Conservation (phyloP, 495 filamentous ascomycete genomes). For the Talaromyces wortmannii region DNA sequence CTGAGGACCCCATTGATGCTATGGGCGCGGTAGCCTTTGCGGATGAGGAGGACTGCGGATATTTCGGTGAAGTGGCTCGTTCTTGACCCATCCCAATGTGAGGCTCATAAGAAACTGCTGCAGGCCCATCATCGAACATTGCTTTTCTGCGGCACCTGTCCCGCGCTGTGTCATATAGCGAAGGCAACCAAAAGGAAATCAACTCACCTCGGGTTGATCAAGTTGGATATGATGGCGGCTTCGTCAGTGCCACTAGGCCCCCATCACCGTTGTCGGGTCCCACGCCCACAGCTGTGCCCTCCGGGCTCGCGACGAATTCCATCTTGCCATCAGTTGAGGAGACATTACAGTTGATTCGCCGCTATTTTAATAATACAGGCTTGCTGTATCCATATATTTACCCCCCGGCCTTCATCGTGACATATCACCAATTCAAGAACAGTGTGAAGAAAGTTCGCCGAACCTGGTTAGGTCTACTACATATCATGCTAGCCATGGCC, state of each 20-base stretch:
- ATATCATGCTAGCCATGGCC: conserved; percentile 70
- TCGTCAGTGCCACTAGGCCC: not conserved
- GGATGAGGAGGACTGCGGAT: conserved; percentile 39
- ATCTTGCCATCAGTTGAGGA: conserved; percentile 15
- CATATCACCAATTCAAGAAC: conserved; percentile 18
- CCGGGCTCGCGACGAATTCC: conserved; percentile 11
- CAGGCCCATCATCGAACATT: conserved; percentile 41
- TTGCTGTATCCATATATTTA: conserved; percentile 34
- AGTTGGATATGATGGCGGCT: not conserved
- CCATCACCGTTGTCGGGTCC: not conserved
- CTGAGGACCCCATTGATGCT: conserved; percentile 30
- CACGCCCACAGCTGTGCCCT: not conserved
- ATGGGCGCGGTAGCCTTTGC: conserved; percentile 36
- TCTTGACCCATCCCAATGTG: not conserved
- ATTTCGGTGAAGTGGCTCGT: conserved; percentile 27
- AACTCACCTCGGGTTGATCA: not conserved
- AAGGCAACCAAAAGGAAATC: not conserved
- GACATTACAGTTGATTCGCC: conserved; percentile 15
- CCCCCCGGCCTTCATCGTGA: conserved; percentile 24
- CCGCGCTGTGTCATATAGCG: conserved; percentile 10
- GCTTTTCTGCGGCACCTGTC: conserved; percentile 33
- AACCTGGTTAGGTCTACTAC: conserved; percentile 63
- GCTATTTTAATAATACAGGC: conserved; percentile 32
- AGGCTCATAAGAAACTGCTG: no score
- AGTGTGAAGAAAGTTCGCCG: conserved; percentile 25